Evolutionary conservation across 495 filamentous ascomycete genomes (phyloP), one percentile per base, ranked within the genome.

Genomic region (Oidiodendron maius): DNA sequence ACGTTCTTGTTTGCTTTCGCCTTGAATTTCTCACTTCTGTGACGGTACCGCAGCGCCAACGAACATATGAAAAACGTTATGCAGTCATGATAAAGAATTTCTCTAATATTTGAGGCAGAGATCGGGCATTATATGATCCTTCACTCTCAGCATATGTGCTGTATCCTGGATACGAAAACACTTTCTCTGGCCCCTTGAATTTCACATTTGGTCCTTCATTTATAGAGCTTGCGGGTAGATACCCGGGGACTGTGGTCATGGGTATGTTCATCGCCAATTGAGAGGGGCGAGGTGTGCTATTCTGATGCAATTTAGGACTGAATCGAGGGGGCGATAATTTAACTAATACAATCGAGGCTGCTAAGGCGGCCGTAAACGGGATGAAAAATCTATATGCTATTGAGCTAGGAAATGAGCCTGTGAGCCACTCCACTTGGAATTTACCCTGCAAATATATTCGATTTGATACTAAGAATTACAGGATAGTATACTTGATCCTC

Each of bases 381-480:
- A 71, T 78, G 37, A 56, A 49, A 8, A 81, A 79, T 49, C 56
- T 82, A 16, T 65, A 75, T 24, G 72, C 77, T 2, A 74, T 83
- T 36, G 80, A 83, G 54, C 63, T 83, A 1, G 77, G 79, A 1
- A 83, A 83, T 43, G 78, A 82, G 46, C 77, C 78, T 0, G 76
- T 26, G 59, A 50, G 40, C 40, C 36, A 2, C 18, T 18, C 38
- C 59, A 46, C 12, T 60, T 13, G 3, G 36, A 35, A 13, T 38
- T 52, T 42, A 15, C 13, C 8, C 22, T 52, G 10, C 50, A 22
- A 15, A 3, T 13, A 12, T 8, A n/a, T 21, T 46, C 72, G 69
- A 73, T 49, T 74, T 63, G 34, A 45, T 57, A 16, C n/a, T n/a
- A n/a, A n/a, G n/a, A n/a, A n/a, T n/a, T n/a, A n/a, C n/a, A n/a